Base-by-base conservation (phyloP, 768 basidiomycete genomes). In the Vararia minispora region DNA sequence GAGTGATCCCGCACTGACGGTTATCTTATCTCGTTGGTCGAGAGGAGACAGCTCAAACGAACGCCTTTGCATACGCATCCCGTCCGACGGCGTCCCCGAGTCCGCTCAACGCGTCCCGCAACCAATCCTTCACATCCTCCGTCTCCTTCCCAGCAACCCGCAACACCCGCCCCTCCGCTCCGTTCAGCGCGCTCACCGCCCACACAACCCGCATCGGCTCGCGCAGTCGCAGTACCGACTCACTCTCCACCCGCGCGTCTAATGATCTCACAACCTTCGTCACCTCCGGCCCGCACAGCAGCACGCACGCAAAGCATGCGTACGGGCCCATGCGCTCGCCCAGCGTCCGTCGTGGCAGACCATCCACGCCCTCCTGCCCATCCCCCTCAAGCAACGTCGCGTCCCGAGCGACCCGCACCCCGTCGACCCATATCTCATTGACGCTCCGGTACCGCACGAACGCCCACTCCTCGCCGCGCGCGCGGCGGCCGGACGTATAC, bases 401-500 rank as follows among this genome's bases (percentile, higher is more conserved):
- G 49, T 97, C 94, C 50, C 78, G 76, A 35, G 76, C 82, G 23
- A 90, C 58, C 40, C 79, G 69, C 48, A 62, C 65, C 2, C 71
- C 77, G 6, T 69, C 74, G 9, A 85, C 55, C 52, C 72, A 73
- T 10, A 98, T 62, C 56, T 94, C 89, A 56, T 97, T 98, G 39
- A 72, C 58, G 49, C 85, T 91, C 54, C 79, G 73, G 56, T 94
- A 97, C 42, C 72, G 66, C 35, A 81, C 73, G 56, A 97, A 92
- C 3, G 58, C 76, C 94, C 94, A 98, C 36, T 86, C 79, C 53
- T 98, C 94, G 22, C 85, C 84, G 18, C 76, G 65, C 6, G 78
- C 70, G 54, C 74, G 78, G 25, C 94, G 73, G 9, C 94, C 94
- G 3, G 86, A 84, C 1, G 90, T 95, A 41, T 89, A 62, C 88